Evolutionary conservation across 2,329 filamentous ascomycete species (phyloP), one percentile per base, ranked within the genome.

Genomic region (Capronia coronata): DNA sequence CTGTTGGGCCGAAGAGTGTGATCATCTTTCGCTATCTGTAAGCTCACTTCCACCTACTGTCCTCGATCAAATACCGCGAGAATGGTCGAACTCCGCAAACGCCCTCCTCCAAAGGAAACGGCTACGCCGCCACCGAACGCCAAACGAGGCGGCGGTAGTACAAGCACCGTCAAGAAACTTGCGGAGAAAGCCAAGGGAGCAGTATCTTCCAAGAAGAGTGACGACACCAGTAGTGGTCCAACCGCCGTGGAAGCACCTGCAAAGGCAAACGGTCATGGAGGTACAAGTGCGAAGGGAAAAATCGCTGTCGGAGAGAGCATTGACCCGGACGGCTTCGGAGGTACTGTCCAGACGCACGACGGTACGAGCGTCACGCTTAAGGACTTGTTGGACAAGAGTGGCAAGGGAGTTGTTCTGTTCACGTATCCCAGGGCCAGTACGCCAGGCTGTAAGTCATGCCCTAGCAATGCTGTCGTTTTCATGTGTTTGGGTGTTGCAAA

Each of bases 371-470:
- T 85, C 4, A 88, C 82, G 1, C 73, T 98, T 51, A 84, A 87
- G 71, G 75, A 82, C 61, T 80, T 98, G 19, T 78, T 96, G 42
- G 84, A 88, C 44, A 79, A 85, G 64, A 94, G 89, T 77, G 83
- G 87, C 71, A 76, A 79, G 29, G 93, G 91, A 21, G 85, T 97
- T 37, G 53, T 54, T 14, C 47, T 61, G 22, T 61, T 98, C 68
- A 96, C 90, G 25, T 97, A 97, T 65, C 93, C 93, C 51, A 94
- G 86, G 71, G 93, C 93, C 10, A 93, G 86, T 22, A 98, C 93
- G 18, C 87, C 88, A 30, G 91, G 91, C 56, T 97, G 91, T 95
- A 72, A 48, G 68, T 51, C 11, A n/a, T 9, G 11, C n/a, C 11
- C 7, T 10, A n/a, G 11, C 29, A 3, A 10, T 11, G 3, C 29